Base-by-base conservation (phyloP, 2,329 filamentous ascomycete species). In the Ophiostoma sp. region DNA sequence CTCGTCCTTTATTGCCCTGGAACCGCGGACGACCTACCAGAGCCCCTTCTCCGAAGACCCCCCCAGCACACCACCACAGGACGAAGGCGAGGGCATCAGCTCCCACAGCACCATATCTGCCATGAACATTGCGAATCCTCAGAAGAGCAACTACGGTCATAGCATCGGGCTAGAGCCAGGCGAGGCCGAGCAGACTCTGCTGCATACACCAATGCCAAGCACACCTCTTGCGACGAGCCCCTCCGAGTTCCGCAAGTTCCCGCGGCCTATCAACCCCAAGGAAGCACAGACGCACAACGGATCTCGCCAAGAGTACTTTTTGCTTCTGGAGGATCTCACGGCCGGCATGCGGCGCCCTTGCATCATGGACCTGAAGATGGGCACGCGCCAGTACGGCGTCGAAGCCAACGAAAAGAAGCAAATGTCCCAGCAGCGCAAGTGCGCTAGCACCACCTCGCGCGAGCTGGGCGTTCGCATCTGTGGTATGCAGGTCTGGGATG, bases 301-400 rank as follows among this genome's bases (percentile, higher is more conserved):
- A 68, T 83, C 82, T 2, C 88, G 94, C 44, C 91, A 96, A 4
- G 92, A 97, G 74, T 96, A 94, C 76, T 99, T 99, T 76, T 81
- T 99, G 14, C 83, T 99, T 0, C 81, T 99, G 9, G 95, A 99
- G 78, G 95, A 99, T 76, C 84, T 99, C 64, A 99, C 95, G 0
- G 91, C 94, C 1, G 94, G 94, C 45, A 98, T 99, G 95, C 93
- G 92, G 76, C 88, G 91, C 66, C 95, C 95, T 5, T 98, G 95
- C 78, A 96, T 99, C 70, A 90, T 99, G 78, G 95, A 99, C 76
- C 82, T 99, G 71, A 99, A 99, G 77, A 99, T 99, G 95, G 95
- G 95, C 27, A 99, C 95, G 7, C 89, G 95, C 2, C 95, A 99
- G 76, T 98, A 97, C 76, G 95, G 95, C 7, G 87, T 98, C 12